These are phyloP conservation scores for Zymoseptoria crescenta DNA, from an alignment of 2,329 filamentous ascomycete genomes.

Conservation along the genomic window DNA sequence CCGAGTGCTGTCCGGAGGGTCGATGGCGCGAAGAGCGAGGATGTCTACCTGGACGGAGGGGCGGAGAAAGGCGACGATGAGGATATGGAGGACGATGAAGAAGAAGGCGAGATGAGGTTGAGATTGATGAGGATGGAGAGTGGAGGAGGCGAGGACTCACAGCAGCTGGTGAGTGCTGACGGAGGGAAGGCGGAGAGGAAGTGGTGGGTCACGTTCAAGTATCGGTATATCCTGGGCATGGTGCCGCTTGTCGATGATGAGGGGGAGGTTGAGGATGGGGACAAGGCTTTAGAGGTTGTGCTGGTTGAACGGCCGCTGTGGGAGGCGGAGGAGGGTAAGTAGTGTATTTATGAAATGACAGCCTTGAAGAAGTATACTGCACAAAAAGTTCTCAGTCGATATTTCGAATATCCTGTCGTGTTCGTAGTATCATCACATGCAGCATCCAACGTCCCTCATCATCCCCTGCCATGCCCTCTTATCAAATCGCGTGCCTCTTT, in stretches of 20 bases:
- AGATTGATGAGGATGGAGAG: conserved; percentile 10
- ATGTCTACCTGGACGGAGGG: conserved; percentile 22
- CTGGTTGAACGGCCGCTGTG: conserved; percentile 71
- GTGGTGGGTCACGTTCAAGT: conserved; percentile 84
- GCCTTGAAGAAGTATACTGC: background rate
- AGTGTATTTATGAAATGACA: background rate
- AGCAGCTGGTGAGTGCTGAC: conserved; percentile 10
- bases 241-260: conserved; percentile 45
- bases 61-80: conserved; percentile 34
- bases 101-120: conserved; percentile 16
- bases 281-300: conserved; percentile 62
- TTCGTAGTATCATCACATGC: conserved; percentile 15
- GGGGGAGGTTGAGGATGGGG: conserved; percentile 19
- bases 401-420: background rate
- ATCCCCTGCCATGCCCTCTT: background rate
- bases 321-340: conserved; percentile 11
- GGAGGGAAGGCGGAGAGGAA: conserved; percentile 16
- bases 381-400: background rate
- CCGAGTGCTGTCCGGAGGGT: conserved; percentile 21
- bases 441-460: background rate
- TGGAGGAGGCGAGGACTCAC: conserved; percentile 7
- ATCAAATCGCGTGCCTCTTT: background rate
- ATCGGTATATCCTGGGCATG: conserved; percentile 81
- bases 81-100: conserved; percentile 29
- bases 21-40: conserved; percentile 25